Percentiles rank a stretch among this genome's conserved stretches.
phyloP scores from a whole-genome alignment of 1,284 basidiomycete genomes.

The Trichosporon sp. region DNA sequence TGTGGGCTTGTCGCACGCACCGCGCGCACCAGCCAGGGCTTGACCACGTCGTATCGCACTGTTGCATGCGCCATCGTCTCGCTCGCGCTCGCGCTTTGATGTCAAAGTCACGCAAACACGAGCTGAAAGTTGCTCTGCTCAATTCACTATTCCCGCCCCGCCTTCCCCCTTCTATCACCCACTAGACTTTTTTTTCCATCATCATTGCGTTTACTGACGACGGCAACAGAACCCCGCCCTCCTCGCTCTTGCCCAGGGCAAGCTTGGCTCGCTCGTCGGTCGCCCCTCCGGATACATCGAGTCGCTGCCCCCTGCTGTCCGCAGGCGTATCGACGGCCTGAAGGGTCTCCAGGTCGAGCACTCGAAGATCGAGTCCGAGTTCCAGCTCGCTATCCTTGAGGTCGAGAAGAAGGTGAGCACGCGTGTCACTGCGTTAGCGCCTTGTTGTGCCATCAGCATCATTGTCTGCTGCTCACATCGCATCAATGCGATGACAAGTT shows the following conservation, averaged over 20 bases:
- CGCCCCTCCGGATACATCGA: slow-evolving; percentile 82
- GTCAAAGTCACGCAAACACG: neutral
- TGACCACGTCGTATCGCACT: neutral
- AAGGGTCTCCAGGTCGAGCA: slow-evolving; percentile 94
- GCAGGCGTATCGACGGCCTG: slow-evolving; percentile 80
- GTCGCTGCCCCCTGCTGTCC: slow-evolving; percentile 72
- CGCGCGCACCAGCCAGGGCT: neutral
- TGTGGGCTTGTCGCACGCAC: neutral
- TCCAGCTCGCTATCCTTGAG: slow-evolving; percentile 93
- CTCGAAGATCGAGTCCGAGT: slow-evolving; percentile 86
- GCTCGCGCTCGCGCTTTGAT: neutral
- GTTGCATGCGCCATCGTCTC: neutral
- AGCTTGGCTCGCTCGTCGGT: slow-evolving; percentile 64
- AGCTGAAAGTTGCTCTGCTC: neutral
- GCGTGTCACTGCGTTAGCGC: neutral
- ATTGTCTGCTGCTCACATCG: slow-evolving; percentile 1
- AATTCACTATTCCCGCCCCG: neutral
- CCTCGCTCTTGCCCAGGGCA: slow-evolving; percentile 57
- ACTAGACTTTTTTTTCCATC: too few relatives aligned
- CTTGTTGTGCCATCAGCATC: neutral
- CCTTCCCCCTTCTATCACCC: neutral
- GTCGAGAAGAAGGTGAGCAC: slow-evolving; percentile 86
- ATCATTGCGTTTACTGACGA: neutral
- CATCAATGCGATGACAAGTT: too few relatives aligned
- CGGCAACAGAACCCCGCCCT: slow-evolving; percentile 54